Evolutionary conservation across 768 basidiomycete genomes (phyloP).

Genomic region (Mycena alexandri): DNA sequence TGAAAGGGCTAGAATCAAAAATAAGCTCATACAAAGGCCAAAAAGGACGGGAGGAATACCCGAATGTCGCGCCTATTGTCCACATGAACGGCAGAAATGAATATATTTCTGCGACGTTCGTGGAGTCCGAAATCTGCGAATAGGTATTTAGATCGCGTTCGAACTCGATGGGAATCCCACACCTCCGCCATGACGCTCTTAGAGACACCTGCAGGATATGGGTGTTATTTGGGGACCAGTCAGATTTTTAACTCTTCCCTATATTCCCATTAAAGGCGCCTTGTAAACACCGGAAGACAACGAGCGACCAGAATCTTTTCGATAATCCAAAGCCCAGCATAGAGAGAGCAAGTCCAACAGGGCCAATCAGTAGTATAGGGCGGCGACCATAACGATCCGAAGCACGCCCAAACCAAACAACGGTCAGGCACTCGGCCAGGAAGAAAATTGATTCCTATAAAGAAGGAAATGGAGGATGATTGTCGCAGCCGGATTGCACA

Average conservation of each 20-base stretch:
- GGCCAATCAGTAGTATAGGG: constrained; percentile 44
- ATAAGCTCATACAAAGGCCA: neutral
- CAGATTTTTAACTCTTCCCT: constrained; percentile 37
- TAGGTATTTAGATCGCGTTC: neutral
- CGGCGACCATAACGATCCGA: constrained; percentile 42
- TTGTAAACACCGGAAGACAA: constrained; percentile 46
- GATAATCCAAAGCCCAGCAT: constrained; percentile 52
- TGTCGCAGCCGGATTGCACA: too few relatives aligned
- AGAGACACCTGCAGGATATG: constrained; percentile 32
- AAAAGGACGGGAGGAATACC: constrained; percentile 33
- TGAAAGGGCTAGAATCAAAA: constrained; percentile 27
- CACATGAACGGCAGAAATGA: constrained; percentile 52
- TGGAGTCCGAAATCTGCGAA: constrained; percentile 50
- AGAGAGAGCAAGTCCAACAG: constrained; percentile 46
- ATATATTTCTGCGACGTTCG: constrained; percentile 56
- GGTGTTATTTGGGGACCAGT: neutral
- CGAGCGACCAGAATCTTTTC: constrained; percentile 45
- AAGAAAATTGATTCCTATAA: constrained; percentile 47
- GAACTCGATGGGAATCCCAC: neutral
- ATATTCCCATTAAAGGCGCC: constrained; percentile 58
- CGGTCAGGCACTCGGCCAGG: constrained; percentile 41
- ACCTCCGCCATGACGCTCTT: constrained; percentile 43
- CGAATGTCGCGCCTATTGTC: constrained; percentile 49
- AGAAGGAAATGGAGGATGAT: neutral
- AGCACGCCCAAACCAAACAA: constrained; percentile 42